Evolutionary conservation across 2,329 filamentous ascomycete species (phyloP).

Genomic region (Laburnicola sp.): DNA sequence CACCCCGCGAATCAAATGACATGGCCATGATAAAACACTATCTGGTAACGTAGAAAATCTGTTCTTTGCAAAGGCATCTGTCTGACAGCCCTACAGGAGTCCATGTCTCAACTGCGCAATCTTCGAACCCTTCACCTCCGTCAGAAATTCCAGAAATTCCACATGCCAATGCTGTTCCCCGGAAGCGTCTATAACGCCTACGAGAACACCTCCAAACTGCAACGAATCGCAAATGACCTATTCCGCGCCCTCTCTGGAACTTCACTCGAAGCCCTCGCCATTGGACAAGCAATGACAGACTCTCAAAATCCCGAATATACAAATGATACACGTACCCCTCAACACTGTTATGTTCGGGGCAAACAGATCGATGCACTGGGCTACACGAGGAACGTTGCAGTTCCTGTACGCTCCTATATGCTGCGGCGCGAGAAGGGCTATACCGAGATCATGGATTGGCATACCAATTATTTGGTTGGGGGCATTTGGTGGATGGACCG

Average conservation of each 20-base stretch:
- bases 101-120: neutral
- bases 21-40: too few relatives aligned
- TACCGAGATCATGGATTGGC: too few relatives aligned
- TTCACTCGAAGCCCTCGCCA: neutral
- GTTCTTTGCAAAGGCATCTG: too few relatives aligned
- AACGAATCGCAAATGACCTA: neutral
- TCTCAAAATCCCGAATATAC: neutral
- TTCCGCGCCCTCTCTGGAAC: neutral
- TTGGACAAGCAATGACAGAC: neutral
- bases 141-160: neutral
- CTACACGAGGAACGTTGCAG: too few relatives aligned
- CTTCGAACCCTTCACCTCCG: neutral
- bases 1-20: neutral
- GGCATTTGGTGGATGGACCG: too few relatives aligned
- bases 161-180: neutral
- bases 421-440: too few relatives aligned
- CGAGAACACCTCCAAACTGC: neutral
- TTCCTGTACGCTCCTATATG: too few relatives aligned
- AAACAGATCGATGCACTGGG: neutral
- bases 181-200: neutral
- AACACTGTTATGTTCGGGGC: neutral
- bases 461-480: too few relatives aligned
- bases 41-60: neutral
- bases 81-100: neutral
- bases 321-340: neutral